Percentiles rank a stretch among this genome's conserved stretches.
These are phyloP conservation scores for Amauroascus verrucosus DNA, from an alignment of 2,329 filamentous ascomycete genomes.

Conservation along the genomic window DNA sequence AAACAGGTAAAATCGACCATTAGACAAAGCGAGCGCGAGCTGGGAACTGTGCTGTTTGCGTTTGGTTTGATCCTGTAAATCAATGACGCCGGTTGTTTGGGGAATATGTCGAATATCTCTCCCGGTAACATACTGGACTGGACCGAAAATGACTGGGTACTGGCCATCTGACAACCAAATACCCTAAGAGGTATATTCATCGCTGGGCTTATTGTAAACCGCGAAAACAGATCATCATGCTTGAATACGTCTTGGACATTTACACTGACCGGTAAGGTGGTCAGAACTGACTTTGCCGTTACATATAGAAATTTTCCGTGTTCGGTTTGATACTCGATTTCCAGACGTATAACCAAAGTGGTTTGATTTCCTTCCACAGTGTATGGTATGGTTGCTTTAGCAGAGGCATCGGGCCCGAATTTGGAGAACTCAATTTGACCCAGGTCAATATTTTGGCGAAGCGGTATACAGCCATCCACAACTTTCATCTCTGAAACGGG, in stretches of 20 bases:
- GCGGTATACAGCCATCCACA: slow-evolving; percentile 33
- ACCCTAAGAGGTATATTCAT: slow-evolving; percentile 64
- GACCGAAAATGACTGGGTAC: slow-evolving; percentile 54
- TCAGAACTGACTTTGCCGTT: slow-evolving; percentile 53
- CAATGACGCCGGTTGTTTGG: slow-evolving; percentile 69
- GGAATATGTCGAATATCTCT: slow-evolving; percentile 55
- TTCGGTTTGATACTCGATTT: slow-evolving; percentile 61
- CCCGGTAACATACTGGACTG: slow-evolving; percentile 39
- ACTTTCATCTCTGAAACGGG: slow-evolving; percentile 43
- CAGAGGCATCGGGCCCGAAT: slow-evolving; percentile 24
- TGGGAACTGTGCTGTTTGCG: slow-evolving; percentile 31
- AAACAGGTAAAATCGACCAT: slow-evolving; percentile 66
- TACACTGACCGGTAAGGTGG: slow-evolving; percentile 75
- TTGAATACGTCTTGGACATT: slow-evolving; percentile 97
- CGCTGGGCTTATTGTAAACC: slow-evolving; percentile 81
- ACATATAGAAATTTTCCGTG: slow-evolving; percentile 56
- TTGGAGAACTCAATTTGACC: slow-evolving; percentile 38
- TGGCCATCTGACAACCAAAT: slow-evolving; percentile 57
- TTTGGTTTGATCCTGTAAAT: slow-evolving; percentile 59
- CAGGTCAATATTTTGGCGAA: slow-evolving; percentile 36
- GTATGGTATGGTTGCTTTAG: slow-evolving; percentile 59
- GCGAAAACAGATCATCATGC: slow-evolving; percentile 66
- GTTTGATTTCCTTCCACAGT: slow-evolving; percentile 67
- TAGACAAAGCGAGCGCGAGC: slow-evolving; percentile 43
- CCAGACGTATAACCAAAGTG: slow-evolving; percentile 63